A percentile compares a stretch with the other conserved stretches of the same genome.
These are phyloP conservation scores for Chlorella sp. DNA, from an alignment of 139 green algal genomes.

Conservation along the genomic window DNA sequence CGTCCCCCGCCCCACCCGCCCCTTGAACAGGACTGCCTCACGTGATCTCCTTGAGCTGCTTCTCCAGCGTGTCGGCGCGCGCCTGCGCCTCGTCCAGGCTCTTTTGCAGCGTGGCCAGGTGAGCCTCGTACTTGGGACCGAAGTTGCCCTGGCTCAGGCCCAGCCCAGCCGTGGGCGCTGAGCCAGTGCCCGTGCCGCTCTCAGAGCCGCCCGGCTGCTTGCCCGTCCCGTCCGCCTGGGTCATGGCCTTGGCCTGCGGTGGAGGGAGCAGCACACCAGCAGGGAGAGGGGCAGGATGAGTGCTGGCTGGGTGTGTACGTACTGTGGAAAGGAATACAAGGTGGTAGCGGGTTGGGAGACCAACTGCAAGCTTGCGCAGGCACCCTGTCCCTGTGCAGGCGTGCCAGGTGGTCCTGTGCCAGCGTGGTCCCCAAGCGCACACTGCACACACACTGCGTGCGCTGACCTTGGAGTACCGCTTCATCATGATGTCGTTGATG, in stretches of 20 bases:
- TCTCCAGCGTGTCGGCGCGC: not conserved
- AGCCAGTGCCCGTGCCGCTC: not conserved
- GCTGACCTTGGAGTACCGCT: slow-evolving; percentile 39
- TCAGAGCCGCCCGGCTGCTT: slow-evolving; percentile 2
- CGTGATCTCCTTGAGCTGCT: not conserved
- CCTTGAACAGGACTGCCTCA: too few species aligned
- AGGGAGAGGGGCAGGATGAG: too few species aligned
- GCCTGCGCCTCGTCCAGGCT: slow-evolving; percentile 53
- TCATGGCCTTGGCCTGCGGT: slow-evolving; percentile 16
- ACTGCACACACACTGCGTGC: too few species aligned
- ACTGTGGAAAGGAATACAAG: too few species aligned
- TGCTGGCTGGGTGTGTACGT: too few species aligned
- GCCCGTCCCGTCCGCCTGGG: not conserved
- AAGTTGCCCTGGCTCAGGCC: slow-evolving; percentile 53
- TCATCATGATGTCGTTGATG: slow-evolving; percentile 97
- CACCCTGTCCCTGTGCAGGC: too few species aligned
- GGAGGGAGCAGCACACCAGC: too few species aligned
- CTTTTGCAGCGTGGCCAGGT: slow-evolving; percentile 64
- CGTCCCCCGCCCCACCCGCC: too few species aligned
- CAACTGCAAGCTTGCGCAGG: too few species aligned
- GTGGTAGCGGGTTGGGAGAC: too few species aligned
- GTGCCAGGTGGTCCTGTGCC: too few species aligned
- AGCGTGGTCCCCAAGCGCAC: too few species aligned
- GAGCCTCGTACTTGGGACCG: slow-evolving; percentile 78
- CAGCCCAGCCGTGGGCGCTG: slow-evolving; percentile 9